Base-by-base conservation (phyloP, 129 eudicot genomes). In the Escallonia rubra region DNA sequence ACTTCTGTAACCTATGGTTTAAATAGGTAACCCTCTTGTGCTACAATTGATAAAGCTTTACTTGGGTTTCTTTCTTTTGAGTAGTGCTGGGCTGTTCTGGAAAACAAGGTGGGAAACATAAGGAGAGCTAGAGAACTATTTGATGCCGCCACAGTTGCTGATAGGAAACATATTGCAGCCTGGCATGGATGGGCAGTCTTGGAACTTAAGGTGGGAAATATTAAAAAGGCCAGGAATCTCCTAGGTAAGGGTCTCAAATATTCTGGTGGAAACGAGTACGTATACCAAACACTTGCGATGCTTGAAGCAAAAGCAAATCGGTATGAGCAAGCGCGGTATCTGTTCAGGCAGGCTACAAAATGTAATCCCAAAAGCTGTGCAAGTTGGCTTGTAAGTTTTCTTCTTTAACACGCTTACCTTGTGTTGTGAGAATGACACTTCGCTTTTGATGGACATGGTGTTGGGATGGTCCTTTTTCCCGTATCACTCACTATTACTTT, bases 111-210 rank as follows among this genome's bases (percentile, higher is more conserved):
- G 86, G 96, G 99, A 49, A 93, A 93, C 60, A 69, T 80, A 63
- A 82, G 95, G 76, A 86, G 82, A 69, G 96, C 99, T 23, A 76
- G 96, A 65, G 95, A 89, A 56, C 57, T 93, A 51, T 93, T 93
- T 72, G 98, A 93, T 82, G 98, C 99, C 46, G 92, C 99, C 76
- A 93, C 99, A 40, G 99, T 93, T 76, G 99, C 99, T 53, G 96
- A 93, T 64, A 93, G 84, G 82, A 93, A 69, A 79, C 99, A 93
- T 72, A 67, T 86, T 64, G 99, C 90, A 57, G 99, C 96, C 15
- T 93, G 99, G 99, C 99, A 93, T 79, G 99, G 99, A 78, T 93
- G 99, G 99, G 99, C 96, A 4, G 85, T 89, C 5, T 76, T 93
- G 85, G 99, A 93, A 72, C 79, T 89, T 39, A 86, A 89, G 67